phyloP scores from a whole-genome alignment of 2,329 filamentous ascomycete species.

The Venturiaceae sp. region DNA sequence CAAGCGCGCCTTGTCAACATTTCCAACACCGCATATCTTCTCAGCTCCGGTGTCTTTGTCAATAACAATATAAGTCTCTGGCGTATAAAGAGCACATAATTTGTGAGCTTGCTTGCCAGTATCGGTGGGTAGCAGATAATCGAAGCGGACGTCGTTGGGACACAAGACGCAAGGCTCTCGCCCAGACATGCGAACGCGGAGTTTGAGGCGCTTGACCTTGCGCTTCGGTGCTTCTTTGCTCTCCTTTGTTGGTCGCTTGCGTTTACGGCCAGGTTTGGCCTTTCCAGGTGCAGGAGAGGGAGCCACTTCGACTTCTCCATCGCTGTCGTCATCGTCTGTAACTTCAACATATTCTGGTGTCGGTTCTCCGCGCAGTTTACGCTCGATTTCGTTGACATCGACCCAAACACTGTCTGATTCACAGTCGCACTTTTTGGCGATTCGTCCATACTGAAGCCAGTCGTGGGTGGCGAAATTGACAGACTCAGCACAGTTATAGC shows the following conservation, averaged over 20 bases:
- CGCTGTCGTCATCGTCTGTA: conserved; percentile 55
- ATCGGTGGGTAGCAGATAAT: conserved; percentile 77
- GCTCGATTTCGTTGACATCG: conserved; percentile 90
- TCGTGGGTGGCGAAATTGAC: conserved; percentile 96
- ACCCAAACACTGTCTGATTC: conserved; percentile 98
- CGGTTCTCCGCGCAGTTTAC: conserved; percentile 78
- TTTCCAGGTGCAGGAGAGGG: conserved; percentile 70
- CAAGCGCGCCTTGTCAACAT: conserved; percentile 75
- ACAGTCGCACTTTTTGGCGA: conserved; percentile 94
- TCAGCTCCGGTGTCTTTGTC: conserved; percentile 54
- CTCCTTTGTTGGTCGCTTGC: conserved; percentile 49
- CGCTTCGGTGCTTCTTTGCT: conserved; percentile 41
- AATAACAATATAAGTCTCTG: conserved; percentile 74
- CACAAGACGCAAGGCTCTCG: conserved; percentile 84
- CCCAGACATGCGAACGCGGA: conserved; percentile 60
- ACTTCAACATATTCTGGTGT: conserved; percentile 74
- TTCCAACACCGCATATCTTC: conserved; percentile 65
- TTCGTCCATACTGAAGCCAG: conserved; percentile 90
- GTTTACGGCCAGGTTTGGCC: conserved; percentile 53
- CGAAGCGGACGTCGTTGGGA: conserved; percentile 76
- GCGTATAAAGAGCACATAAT: conserved; percentile 81
- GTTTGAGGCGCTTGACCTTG: conserved; percentile 63
- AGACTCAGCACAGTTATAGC: conserved; percentile 97
- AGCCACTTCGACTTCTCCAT: conserved; percentile 48
- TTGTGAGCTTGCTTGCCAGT: conserved; percentile 81